Conservation (phyloP, 1,139 yeast species). For the Schwanniomyces etchellsii region DNA sequence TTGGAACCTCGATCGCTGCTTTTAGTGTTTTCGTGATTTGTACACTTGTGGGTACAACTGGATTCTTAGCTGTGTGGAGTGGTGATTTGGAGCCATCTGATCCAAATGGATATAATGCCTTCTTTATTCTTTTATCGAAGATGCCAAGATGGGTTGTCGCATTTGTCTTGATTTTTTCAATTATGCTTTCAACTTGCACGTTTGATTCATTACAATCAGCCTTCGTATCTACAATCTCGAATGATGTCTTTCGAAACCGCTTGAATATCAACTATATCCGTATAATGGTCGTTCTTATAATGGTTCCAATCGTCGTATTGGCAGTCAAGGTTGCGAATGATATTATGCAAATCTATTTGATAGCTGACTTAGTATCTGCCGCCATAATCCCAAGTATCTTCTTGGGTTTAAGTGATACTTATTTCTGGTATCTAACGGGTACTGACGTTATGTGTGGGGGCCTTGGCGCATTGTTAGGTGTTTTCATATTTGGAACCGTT, state of each 20-base stretch:
- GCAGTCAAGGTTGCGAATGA: conserved; percentile 78
- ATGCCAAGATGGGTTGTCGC: conserved; percentile 91
- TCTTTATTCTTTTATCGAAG: conserved; percentile 60
- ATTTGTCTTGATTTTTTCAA: conserved; percentile 69
- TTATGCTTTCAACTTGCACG: conserved; percentile 77
- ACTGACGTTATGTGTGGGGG: conserved; percentile 83
- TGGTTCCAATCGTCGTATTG: conserved; percentile 80
- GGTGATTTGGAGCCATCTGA: conserved; percentile 63
- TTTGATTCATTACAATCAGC: conserved; percentile 89
- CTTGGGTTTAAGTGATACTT: conserved; percentile 62
- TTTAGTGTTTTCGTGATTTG: conserved; percentile 57
- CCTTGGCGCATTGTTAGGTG: conserved; percentile 71
- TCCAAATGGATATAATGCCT: conserved; percentile 56
- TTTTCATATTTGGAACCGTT: conserved; percentile 77
- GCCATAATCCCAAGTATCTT: conserved; percentile 83
- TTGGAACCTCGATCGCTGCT: conserved; percentile 74
- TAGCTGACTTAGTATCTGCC: conserved; percentile 85
- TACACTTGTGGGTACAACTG: conserved; percentile 75
- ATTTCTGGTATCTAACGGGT: conserved; percentile 68
- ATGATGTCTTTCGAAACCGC: conserved; percentile 82
- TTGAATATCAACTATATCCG: conserved; percentile 64
- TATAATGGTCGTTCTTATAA: conserved; percentile 63
- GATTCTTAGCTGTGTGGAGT: conserved; percentile 87
- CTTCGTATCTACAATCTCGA: conserved; percentile 81
- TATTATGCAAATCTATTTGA: conserved; percentile 79